Conservation (phyloP, 148 eudicot species). For the Spergularia marina region DNA sequence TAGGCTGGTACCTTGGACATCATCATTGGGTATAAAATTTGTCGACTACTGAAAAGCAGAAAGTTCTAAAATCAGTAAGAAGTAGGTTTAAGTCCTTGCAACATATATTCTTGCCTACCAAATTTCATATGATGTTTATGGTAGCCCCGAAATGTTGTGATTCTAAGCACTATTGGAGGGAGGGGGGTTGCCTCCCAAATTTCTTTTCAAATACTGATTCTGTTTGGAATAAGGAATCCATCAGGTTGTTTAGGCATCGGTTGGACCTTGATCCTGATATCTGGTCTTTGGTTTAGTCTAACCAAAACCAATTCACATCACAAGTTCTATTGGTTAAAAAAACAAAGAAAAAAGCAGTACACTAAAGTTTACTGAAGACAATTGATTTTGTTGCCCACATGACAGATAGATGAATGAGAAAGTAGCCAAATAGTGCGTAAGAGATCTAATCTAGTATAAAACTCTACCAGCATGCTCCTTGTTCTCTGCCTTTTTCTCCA, state of each 20-base stretch:
- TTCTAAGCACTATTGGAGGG: background rate
- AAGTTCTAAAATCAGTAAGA: background rate
- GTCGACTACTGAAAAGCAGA: background rate
- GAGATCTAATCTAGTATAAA: too few relatives aligned
- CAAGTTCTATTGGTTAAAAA: too few relatives aligned
- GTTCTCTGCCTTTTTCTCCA: too few relatives aligned
- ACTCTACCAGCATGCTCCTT: too few relatives aligned
- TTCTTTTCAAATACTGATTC: background rate
- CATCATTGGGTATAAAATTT: background rate
- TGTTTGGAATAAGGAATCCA: background rate
- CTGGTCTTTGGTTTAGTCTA: too few relatives aligned
- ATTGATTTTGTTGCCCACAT: too few relatives aligned
- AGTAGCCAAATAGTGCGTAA: too few relatives aligned
- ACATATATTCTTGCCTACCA: background rate
- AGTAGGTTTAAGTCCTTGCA: background rate
- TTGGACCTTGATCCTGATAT: background rate
- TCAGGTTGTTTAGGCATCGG: background rate
- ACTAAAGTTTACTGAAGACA: too few relatives aligned
- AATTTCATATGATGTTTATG: background rate
- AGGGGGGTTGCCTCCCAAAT: background rate
- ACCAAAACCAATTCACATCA: too few relatives aligned
- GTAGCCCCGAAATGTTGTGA: background rate
- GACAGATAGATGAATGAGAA: too few relatives aligned
- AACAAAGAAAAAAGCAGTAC: too few relatives aligned
- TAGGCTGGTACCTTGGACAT: background rate